phyloP scores from a whole-genome alignment of 106 monocot genomes.

The Apostasia ramifera region DNA sequence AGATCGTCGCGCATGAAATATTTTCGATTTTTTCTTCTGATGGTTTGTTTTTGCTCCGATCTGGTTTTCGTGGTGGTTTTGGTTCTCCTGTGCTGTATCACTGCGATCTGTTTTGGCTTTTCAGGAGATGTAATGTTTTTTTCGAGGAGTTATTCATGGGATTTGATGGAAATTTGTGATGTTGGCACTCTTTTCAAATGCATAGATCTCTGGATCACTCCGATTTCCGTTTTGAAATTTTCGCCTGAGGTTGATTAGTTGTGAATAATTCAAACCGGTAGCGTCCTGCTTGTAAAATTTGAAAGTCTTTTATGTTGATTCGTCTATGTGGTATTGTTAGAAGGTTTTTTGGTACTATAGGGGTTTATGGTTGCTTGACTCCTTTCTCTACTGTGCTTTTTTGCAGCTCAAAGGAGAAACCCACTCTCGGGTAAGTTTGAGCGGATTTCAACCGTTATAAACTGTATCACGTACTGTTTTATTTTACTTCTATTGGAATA shows the following conservation, averaged over 20 bases:
- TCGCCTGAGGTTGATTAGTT: neutral
- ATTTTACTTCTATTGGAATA: too few relatives aligned
- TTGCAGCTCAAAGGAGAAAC: conserved; percentile 99
- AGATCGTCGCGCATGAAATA: neutral
- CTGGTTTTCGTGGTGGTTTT: neutral
- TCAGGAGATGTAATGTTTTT: neutral
- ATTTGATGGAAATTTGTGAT: conserved; percentile 1
- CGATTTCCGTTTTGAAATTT: neutral
- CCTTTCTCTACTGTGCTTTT: conserved; percentile 10
- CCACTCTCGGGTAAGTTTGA: conserved; percentile 81
- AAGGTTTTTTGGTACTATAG: neutral
- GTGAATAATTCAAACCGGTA: neutral
- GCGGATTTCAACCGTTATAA: neutral
- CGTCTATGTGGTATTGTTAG: neutral
- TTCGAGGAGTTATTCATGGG: neutral
- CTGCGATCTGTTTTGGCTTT: neutral
- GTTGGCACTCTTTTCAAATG: neutral
- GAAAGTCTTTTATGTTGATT: neutral
- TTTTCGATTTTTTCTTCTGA: neutral
- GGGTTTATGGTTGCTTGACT: conserved; percentile 3
- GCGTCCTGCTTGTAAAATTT: neutral
- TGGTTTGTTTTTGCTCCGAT: neutral
- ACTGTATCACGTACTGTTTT: too few relatives aligned
- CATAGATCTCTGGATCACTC: neutral
- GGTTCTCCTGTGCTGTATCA: neutral